A percentile compares a stretch with the other conserved stretches of the same genome.
Conservation (phyloP, 495 filamentous ascomycete species). For the Paragyromitra xinjiangensis region DNA sequence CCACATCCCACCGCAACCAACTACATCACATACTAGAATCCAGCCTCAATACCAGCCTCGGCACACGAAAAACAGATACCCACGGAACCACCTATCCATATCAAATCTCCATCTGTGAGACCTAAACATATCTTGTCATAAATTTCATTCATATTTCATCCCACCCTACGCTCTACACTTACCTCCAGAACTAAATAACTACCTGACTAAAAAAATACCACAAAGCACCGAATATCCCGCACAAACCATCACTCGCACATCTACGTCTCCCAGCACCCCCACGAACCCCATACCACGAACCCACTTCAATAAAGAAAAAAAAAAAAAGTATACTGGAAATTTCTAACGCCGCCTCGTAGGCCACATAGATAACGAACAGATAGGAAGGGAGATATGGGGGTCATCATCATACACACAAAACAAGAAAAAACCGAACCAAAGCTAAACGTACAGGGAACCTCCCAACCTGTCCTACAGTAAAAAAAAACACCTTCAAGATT, state of each 20-base stretch:
- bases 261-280: background rate
- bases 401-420: constrained; percentile 17
- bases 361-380: background rate
- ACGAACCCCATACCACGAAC: background rate
- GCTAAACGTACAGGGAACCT: constrained; percentile 36
- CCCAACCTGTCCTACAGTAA: constrained; percentile 31
- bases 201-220: too few species aligned
- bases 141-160: too few species aligned
- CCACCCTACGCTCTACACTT: too few species aligned
- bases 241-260: background rate
- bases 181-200: too few species aligned
- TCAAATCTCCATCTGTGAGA: too few species aligned
- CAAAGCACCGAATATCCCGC: too few species aligned
- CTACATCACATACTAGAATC: too few species aligned
- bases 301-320: background rate
- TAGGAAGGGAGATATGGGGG: constrained; percentile 8
- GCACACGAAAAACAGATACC: too few species aligned
- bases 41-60: too few species aligned
- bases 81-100: too few species aligned
- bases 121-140: too few species aligned
- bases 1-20: too few species aligned
- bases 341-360: constrained; percentile 23
- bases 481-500: background rate
- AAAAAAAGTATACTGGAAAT: background rate
- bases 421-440: constrained; percentile 10